Conservation (phyloP, 257 asterid genomes). For the Plantago major region DNA sequence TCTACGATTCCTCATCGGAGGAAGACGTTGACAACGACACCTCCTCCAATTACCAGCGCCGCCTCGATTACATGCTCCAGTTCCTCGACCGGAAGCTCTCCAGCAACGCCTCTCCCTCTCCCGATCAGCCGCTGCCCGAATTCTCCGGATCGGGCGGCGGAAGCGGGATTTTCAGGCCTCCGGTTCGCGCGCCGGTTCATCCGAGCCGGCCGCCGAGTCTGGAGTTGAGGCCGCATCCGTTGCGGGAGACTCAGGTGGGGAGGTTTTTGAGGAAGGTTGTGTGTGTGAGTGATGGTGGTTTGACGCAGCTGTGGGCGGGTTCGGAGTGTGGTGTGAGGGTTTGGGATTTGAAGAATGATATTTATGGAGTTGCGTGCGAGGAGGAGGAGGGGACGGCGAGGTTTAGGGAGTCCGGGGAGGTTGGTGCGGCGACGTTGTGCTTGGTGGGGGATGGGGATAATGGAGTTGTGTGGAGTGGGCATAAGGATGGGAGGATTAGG, state of each 20-base stretch:
- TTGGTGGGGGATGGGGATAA: constrained; percentile 73
- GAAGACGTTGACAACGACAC: constrained; percentile 49
- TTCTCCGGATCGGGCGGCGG: constrained; percentile 62
- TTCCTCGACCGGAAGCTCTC: constrained; percentile 77
- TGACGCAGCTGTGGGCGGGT: constrained; percentile 88
- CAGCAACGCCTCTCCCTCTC: constrained; percentile 27
- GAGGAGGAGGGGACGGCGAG: constrained; percentile 68
- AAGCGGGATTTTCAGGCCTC: constrained; percentile 57
- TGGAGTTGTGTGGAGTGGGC: constrained; percentile 91
- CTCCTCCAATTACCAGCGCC: constrained; percentile 58
- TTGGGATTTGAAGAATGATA: constrained; percentile 64
- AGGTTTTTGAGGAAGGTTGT: constrained; percentile 61
- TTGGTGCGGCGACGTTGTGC: constrained; percentile 53
- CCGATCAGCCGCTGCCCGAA: constrained; percentile 63
- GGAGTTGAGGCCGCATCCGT: constrained; percentile 87
- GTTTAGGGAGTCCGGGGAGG: constrained; percentile 55
- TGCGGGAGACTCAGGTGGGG: constrained; percentile 74
- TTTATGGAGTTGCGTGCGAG: constrained; percentile 46
- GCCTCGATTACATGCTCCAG: constrained; percentile 87
- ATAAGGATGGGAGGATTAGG: constrained; percentile 76
- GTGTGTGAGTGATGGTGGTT: constrained; percentile 47
- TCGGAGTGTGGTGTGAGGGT: constrained; percentile 76
- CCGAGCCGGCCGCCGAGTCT: constrained; percentile 74
- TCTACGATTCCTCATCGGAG: constrained; percentile 59
- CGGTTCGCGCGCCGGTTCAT: constrained; percentile 59